Conservation (phyloP, 495 filamentous ascomycete species). For the Tuber indicum region DNA sequence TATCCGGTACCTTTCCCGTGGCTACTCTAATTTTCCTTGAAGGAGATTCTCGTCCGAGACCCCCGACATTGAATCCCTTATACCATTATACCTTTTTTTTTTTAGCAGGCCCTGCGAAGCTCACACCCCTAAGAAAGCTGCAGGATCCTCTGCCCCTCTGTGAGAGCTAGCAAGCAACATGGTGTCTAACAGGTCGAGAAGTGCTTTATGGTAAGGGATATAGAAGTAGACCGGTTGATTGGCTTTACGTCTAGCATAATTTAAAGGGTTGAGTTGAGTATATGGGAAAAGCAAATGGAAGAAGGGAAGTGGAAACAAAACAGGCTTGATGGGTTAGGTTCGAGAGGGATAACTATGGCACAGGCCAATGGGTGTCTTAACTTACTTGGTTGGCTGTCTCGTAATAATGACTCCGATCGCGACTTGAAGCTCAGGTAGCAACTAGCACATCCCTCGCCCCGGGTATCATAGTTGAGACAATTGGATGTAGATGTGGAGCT, state of each 20-base stretch:
- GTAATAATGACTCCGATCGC: neutral
- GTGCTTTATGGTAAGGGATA: neutral
- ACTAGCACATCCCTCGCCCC: neutral
- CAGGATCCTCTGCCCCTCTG: neutral
- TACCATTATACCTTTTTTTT: neutral
- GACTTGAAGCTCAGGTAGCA: neutral
- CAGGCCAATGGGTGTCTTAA: neutral
- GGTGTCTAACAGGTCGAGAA: neutral
- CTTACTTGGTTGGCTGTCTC: neutral
- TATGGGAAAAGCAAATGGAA: neutral
- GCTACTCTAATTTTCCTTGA: neutral
- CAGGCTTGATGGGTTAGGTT: neutral
- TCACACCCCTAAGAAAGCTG: neutral
- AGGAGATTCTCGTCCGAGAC: neutral
- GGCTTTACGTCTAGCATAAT: neutral
- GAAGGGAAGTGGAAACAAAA: neutral
- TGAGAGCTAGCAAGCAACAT: neutral
- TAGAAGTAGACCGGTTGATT: neutral
- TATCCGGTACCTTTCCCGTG: neutral
- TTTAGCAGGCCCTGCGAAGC: neutral
- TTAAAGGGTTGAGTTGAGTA: neutral
- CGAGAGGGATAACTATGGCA: neutral
- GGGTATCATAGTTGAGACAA: neutral
- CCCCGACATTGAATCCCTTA: neutral
- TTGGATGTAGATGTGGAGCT: neutral